Percentiles rank a stretch among this genome's conserved stretches.
phyloP scores from a whole-genome alignment of 305 asterid genomes.

The Galium porrigens region DNA sequence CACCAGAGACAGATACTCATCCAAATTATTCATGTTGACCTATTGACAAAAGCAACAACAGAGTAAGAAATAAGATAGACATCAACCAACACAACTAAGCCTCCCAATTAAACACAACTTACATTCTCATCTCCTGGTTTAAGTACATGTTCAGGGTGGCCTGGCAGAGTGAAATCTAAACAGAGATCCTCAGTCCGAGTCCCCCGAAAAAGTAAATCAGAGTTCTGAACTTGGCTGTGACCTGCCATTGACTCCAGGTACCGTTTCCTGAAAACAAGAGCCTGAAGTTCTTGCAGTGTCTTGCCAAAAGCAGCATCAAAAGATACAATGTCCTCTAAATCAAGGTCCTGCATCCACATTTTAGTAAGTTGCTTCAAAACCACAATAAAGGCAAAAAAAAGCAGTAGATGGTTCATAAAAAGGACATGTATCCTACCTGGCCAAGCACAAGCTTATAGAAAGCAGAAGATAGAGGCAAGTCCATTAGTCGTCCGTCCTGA shows the following conservation, averaged over 20 bases:
- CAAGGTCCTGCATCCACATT: slow-evolving; percentile 57
- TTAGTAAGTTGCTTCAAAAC: slow-evolving; percentile 5
- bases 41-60: slow-evolving; percentile 17
- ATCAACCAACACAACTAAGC: slow-evolving; percentile 1
- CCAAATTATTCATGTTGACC: slow-evolving; percentile 71
- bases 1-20: slow-evolving; percentile 66
- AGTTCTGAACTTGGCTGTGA: slow-evolving; percentile 23
- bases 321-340: slow-evolving; percentile 68
- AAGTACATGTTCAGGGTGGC: slow-evolving; percentile 69
- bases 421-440: slow-evolving; percentile 35
- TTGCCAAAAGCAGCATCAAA: slow-evolving; percentile 73
- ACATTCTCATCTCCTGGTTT: slow-evolving; percentile 61
- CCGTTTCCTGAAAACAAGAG: slow-evolving; percentile 57
- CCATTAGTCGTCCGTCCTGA: slow-evolving; percentile 96
- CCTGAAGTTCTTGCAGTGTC: slow-evolving; percentile 83
- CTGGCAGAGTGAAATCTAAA: slow-evolving; percentile 89
- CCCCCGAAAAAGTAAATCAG: slow-evolving; percentile 55
- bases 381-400: neutral
- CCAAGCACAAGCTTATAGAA: slow-evolving; percentile 77
- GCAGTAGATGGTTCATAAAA: neutral
- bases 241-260: slow-evolving; percentile 48
- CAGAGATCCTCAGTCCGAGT: slow-evolving; percentile 71
- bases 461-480: slow-evolving; percentile 76
- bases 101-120: slow-evolving; percentile 18
- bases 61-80: slow-evolving; percentile 11